phyloP scores from a whole-genome alignment of 2,329 filamentous ascomycete genomes.

The Paraphaeosphaeria sporulosa region DNA sequence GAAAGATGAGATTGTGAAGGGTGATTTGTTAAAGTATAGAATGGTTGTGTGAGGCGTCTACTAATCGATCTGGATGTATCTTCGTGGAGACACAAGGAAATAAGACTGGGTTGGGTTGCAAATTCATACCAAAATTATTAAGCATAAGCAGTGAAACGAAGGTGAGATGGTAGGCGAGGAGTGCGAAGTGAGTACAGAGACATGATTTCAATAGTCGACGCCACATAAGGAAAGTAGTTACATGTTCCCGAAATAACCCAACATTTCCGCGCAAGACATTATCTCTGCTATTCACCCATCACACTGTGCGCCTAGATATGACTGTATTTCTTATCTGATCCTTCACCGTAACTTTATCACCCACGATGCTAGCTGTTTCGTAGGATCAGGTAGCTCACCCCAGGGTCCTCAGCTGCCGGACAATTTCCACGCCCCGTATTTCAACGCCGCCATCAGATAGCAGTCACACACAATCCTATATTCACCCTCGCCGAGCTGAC shows the following conservation, averaged over 20 bases:
- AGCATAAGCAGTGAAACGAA: too few relatives aligned
- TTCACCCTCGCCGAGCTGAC: not conserved
- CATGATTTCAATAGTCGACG: too few relatives aligned
- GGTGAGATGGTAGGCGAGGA: too few relatives aligned
- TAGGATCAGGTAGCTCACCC: not conserved
- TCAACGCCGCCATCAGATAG: conserved; percentile 17
- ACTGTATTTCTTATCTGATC: not conserved
- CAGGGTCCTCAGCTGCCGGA: not conserved
- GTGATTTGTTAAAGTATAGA: conserved; percentile 16
- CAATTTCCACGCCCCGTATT: conserved; percentile 19
- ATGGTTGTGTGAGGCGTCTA: not conserved
- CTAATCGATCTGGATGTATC: too few relatives aligned
- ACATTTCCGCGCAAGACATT: too few relatives aligned
- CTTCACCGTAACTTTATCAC: not conserved
- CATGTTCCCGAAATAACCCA: too few relatives aligned
- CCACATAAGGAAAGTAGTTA: too few relatives aligned
- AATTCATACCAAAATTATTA: too few relatives aligned
- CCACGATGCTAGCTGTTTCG: too few relatives aligned
- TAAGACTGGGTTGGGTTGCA: too few relatives aligned
- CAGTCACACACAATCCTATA: conserved; percentile 19
- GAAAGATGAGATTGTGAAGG: conserved; percentile 14
- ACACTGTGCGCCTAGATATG: not conserved
- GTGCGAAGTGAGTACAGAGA: too few relatives aligned
- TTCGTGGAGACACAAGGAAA: too few relatives aligned
- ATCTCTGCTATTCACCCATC: not conserved